phyloP scores from a whole-genome alignment of 2,329 filamentous ascomycete species.

The Trichophyton rubrum region DNA sequence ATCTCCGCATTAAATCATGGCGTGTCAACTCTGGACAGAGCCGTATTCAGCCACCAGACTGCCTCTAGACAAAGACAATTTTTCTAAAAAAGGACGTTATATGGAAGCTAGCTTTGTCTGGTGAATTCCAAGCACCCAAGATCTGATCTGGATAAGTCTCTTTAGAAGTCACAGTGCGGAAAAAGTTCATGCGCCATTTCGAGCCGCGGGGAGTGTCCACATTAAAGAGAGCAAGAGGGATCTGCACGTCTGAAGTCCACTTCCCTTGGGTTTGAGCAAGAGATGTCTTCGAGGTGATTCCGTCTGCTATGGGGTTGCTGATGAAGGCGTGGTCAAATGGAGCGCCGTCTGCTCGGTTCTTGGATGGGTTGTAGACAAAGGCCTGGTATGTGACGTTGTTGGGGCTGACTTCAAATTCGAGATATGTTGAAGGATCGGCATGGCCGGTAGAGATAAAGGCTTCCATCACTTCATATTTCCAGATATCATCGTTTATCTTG shows the following conservation, averaged over 20 bases:
- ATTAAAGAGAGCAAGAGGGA: slow-evolving; percentile 41
- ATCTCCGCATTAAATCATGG: neutral
- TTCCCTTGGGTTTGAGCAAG: slow-evolving; percentile 26
- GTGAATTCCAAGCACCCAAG: slow-evolving; percentile 33
- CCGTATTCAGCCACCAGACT: neutral
- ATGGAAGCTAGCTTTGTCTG: slow-evolving; percentile 38
- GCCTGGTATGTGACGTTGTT: slow-evolving; percentile 42
- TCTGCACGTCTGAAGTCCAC: slow-evolving; percentile 33
- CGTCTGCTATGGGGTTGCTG: slow-evolving; percentile 30
- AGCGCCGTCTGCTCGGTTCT: slow-evolving; percentile 30
- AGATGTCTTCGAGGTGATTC: slow-evolving; percentile 30
- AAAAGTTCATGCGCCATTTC: slow-evolving; percentile 43
- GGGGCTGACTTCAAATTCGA: slow-evolving; percentile 42
- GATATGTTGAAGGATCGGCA: slow-evolving; percentile 37
- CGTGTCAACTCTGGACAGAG: neutral
- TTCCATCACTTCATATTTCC: slow-evolving; percentile 42
- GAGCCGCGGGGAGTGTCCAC: slow-evolving; percentile 36
- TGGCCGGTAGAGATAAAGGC: slow-evolving; percentile 37
- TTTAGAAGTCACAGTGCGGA: slow-evolving; percentile 36
- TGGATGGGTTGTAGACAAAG: slow-evolving; percentile 41
- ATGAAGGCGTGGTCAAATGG: slow-evolving; percentile 37
- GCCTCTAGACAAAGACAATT: slow-evolving; percentile 26
- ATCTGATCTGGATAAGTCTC: slow-evolving; percentile 29
- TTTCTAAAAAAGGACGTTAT: slow-evolving; percentile 37
- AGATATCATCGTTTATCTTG: slow-evolving; percentile 38